phyloP scores from a whole-genome alignment of 768 basidiomycete genomes.

The Lactifluus piperatus region DNA sequence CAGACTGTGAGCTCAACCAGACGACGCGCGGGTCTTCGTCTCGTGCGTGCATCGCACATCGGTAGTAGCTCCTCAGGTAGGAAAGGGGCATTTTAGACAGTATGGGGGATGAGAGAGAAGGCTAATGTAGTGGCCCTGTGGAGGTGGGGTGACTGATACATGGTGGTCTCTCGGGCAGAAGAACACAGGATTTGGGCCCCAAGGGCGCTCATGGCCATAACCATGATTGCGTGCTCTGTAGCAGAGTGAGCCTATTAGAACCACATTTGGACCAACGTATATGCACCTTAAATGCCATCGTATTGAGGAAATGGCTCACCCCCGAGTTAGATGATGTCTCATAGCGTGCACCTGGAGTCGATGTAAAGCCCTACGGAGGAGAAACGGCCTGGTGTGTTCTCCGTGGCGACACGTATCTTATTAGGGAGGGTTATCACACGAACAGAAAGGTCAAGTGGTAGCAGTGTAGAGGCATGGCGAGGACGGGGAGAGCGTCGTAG shows the following conservation, averaged over 20 bases:
- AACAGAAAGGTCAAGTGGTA: constrained; percentile 30
- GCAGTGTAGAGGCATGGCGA: constrained; percentile 12
- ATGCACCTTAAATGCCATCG: constrained; percentile 92
- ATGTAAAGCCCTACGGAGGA: constrained; percentile 89
- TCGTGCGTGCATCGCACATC: constrained; percentile 12
- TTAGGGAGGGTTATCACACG: constrained; percentile 84
- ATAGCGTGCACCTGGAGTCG: constrained; percentile 87
- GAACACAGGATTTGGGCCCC: constrained; percentile 91
- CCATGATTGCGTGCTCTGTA: constrained; percentile 70
- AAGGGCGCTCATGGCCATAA: constrained; percentile 66
- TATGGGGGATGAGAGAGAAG: constrained; percentile 85
- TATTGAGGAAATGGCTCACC: constrained; percentile 85
- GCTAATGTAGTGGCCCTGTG: constrained; percentile 74
- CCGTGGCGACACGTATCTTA: constrained; percentile 86
- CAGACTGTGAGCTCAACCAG: constrained; percentile 17
- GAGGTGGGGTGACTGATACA: constrained; percentile 97
- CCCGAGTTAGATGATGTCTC: constrained; percentile 69
- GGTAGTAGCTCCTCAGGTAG: constrained; percentile 56
- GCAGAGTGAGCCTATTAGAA: not conserved
- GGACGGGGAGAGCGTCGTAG: constrained; percentile 7
- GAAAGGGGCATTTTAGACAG: constrained; percentile 72
- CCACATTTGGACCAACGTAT: not conserved
- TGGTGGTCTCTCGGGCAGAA: constrained; percentile 86
- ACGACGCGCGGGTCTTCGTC: constrained; percentile 7
- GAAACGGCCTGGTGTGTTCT: constrained; percentile 88